Evolutionary conservation across 371 early-diverging fungal genomes (phyloP).

Genomic region (Mortierella sp.): DNA sequence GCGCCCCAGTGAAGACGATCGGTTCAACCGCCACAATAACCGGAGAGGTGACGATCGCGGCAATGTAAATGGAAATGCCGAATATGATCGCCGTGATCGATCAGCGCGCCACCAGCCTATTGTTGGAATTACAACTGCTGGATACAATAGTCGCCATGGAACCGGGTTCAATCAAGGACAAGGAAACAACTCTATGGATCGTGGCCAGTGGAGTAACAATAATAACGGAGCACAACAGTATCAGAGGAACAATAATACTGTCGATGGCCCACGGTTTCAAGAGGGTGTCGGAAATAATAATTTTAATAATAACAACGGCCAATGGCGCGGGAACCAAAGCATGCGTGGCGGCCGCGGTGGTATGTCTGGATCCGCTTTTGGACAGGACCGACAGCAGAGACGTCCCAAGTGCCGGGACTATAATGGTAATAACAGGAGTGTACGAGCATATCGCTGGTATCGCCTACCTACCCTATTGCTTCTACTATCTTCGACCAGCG

Average conservation of each 20-base stretch:
- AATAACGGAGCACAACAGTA: neutral
- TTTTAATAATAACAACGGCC: slow-evolving; percentile 37
- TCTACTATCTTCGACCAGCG: too few relatives aligned
- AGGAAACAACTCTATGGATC: slow-evolving; percentile 12
- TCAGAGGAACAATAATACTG: neutral
- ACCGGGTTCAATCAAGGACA: slow-evolving; percentile 7
- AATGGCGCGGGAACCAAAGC: slow-evolving; percentile 47
- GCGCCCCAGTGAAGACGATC: slow-evolving; percentile 43
- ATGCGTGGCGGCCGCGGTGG: slow-evolving; percentile 56
- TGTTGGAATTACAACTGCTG: slow-evolving; percentile 29
- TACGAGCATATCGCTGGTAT: neutral
- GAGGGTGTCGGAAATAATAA: slow-evolving; percentile 12
- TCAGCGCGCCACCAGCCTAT: slow-evolving; percentile 15
- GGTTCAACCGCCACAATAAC: neutral
- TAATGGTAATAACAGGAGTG: slow-evolving; percentile 64
- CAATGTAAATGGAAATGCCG: slow-evolving; percentile 12
- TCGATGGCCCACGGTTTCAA: slow-evolving; percentile 1
- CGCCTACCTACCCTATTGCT: neutral
- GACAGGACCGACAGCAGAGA: slow-evolving; percentile 33
- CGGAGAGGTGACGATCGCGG: neutral
- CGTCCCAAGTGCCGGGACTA: slow-evolving; percentile 77
- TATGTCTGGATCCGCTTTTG: slow-evolving; percentile 47
- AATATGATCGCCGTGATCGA: slow-evolving; percentile 34
- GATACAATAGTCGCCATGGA: slow-evolving; percentile 34
- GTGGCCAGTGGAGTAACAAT: slow-evolving; percentile 31